Conservation (phyloP, 306 rosid genomes). For the Prunus persica region Prunus_persica_NCBIv2 NC_034016.1:18526001-18526500, state of each 20-base stretch:
- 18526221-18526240: background rate
- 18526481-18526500: no score
- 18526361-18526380: background rate
- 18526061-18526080: background rate
- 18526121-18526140: background rate
- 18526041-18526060: constrained; percentile 26
- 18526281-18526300: constrained; percentile 17
- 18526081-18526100: background rate
- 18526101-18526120: constrained; percentile 5
- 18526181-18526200: background rate
- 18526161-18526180: background rate
- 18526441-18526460: no score
- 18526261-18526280: background rate
- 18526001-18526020: constrained; percentile 59
- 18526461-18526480: no score
- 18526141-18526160: background rate
- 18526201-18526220: background rate
- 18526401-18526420: background rate
- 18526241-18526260: background rate
- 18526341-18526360: background rate
- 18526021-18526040: constrained; percentile 40
- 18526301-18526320: constrained; percentile 21
- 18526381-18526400: no score
- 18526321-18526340: background rate
- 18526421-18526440: no score